Evolutionary conservation across 2,329 filamentous ascomycete genomes (phyloP).

Genomic region (Sporothrix mexicana): DNA sequence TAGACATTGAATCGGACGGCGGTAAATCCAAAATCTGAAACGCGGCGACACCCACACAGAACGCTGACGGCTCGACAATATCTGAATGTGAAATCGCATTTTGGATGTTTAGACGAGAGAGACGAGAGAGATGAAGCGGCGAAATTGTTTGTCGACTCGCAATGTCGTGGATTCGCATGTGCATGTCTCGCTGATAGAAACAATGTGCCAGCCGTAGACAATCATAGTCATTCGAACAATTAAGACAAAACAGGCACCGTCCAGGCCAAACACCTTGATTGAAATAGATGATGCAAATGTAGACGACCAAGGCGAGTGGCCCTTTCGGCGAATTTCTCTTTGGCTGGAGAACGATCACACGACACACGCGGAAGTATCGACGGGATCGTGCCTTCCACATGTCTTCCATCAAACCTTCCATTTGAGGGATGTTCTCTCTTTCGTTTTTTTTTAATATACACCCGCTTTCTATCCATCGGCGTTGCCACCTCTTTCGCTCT

Average conservation of each 20-base stretch:
- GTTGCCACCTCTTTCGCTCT: slow-evolving; percentile 6
- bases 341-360: slow-evolving; percentile 23
- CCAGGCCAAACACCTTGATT: background rate
- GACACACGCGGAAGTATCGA: background rate
- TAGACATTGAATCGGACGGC: background rate
- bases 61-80: background rate
- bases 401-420: slow-evolving; percentile 10
- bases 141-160: slow-evolving; percentile 4
- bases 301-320: background rate
- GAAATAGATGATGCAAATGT: background rate
- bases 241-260: background rate
- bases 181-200: slow-evolving; percentile 15
- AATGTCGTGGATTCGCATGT: slow-evolving; percentile 13
- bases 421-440: background rate
- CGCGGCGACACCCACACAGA: slow-evolving; percentile 8
- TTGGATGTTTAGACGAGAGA: background rate
- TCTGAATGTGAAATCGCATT: background rate
- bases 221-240: background rate
- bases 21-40: slow-evolving; percentile 32
- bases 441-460: background rate
- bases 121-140: background rate
- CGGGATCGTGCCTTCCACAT: slow-evolving; percentile 14
- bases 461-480: background rate
- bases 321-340: slow-evolving; percentile 26
- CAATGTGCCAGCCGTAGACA: background rate